These are phyloP conservation scores for Macrolepiota dolichaula DNA, from an alignment of 768 basidiomycete species.

Conservation along the genomic window DNA sequence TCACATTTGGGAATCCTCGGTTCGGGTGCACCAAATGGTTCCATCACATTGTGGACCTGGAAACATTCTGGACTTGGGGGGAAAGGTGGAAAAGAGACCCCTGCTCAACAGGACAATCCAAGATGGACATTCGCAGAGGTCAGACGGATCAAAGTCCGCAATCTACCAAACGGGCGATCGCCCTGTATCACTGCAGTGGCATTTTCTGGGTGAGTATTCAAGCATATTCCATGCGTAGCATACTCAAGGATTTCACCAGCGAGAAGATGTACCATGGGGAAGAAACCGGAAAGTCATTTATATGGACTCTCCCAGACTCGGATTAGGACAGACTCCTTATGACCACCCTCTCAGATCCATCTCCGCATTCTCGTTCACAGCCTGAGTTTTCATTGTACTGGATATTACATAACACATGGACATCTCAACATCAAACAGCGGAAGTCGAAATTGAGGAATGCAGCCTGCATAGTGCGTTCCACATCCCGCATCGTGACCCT, in stretches of 20 bases:
- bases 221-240: not conserved
- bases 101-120: conserved; percentile 50
- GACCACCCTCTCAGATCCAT: not conserved
- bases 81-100: conserved; percentile 59
- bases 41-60: conserved; percentile 82
- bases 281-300: conserved; percentile 53
- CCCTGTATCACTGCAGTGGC: conserved; percentile 73
- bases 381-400: not conserved
- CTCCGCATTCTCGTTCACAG: not conserved
- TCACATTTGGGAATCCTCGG: conserved; percentile 76
- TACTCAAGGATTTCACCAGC: conserved; percentile 25
- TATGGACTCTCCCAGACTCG: conserved; percentile 56
- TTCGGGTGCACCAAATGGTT: conserved; percentile 71
- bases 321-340: not conserved
- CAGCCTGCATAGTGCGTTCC: too few species aligned
- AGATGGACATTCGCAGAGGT: conserved; percentile 74
- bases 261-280: conserved; percentile 66
- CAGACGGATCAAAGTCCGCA: conserved; percentile 60
- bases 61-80: conserved; percentile 19
- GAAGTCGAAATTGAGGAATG: too few species aligned
- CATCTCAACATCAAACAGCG: too few species aligned
- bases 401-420: too few species aligned
- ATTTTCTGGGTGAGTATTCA: conserved; percentile 66
- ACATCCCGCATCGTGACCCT: too few species aligned
- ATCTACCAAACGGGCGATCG: conserved; percentile 35